Evolutionary conservation across 352 stramenopile genomes (phyloP), one percentile per base, ranked within the genome.

Genomic region (Globisporangium barbulae): DNA sequence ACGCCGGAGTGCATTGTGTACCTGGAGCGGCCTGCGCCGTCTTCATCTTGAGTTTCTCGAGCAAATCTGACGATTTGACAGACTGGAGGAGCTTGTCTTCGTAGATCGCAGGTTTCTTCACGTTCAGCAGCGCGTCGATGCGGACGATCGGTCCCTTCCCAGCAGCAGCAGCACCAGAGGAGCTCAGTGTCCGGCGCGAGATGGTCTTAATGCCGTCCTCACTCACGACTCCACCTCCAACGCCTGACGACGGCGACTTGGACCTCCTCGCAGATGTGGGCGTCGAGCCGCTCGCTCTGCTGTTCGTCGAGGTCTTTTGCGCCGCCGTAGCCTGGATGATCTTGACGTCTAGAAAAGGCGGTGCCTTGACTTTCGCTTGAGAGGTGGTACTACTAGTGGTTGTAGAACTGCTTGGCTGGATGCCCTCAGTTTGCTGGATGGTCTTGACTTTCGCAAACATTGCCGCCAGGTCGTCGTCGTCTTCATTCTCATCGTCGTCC

Each of bases 401-500:
- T 44, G 25, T 37, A 19, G 35, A 4, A 30, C 21, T 53, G 39
- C 48, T 67, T 5, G 52, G 48, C 25, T 73, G 65, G n/a, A 76
- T 63, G 1, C 69, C 71, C 54, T 89, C 74, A 1, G 67, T 59
- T 45, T 83, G 71, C 47, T 90, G 81, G 45, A 93, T 83, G 3
- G 64, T 89, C 49, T 89, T 68, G 9, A 90, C 79, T 63, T 90
- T 93, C 42, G 84, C 79, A 31, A 93, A 79, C 81, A 91, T 90
- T 22, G 79, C 78, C 8, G 82, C 79, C 4, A 91, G 70, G 47
- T 91, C 81, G 17, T 65, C 74, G n/a, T 78, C 79, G 47, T 91
- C 81, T 15, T 65, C 74, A n/a, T 78, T 77, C 17, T 53, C 48
- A 12, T 79, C 71, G 47, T 85, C 76, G 10, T 83, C 68, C 10